A percentile compares a stretch with the other conserved stretches of the same genome.
phyloP scores from a whole-genome alignment of 1,284 basidiomycete species.

The Ganoderma lingzhi region DNA sequence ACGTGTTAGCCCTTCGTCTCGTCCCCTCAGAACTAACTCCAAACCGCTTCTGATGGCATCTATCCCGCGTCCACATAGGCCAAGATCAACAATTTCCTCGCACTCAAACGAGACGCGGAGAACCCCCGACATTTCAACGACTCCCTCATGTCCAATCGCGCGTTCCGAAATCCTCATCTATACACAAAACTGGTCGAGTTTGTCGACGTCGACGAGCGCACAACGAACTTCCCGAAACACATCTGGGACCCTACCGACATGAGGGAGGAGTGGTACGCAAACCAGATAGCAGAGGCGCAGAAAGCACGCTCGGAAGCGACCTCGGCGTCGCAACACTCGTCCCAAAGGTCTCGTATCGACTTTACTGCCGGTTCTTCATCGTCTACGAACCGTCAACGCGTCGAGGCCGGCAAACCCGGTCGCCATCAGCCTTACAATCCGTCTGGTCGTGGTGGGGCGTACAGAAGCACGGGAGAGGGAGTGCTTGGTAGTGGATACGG shows the following conservation, averaged over 20 bases:
- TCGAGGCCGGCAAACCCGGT: constrained; percentile 10
- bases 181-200: constrained; percentile 94
- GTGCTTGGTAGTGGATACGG: constrained; percentile 32
- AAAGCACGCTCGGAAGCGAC: constrained; percentile 67
- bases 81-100: constrained; percentile 81
- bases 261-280: constrained; percentile 71
- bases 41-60: constrained; percentile 35
- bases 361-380: constrained; percentile 47
- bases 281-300: constrained; percentile 62
- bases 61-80: constrained; percentile 55
- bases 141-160: constrained; percentile 87
- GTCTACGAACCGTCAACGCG: constrained; percentile 15
- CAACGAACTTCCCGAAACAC: constrained; percentile 77
- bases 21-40: neutral
- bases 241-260: constrained; percentile 77
- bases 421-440: constrained; percentile 29
- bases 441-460: constrained; percentile 11
- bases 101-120: constrained; percentile 67
- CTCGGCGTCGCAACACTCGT: constrained; percentile 53
- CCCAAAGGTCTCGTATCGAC: constrained; percentile 65
- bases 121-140: constrained; percentile 94
- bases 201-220: constrained; percentile 87
- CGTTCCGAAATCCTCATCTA: constrained; percentile 95
- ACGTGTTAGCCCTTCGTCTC: constrained; percentile 33
- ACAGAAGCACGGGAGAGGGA: constrained; percentile 14